Evolutionary conservation across 306 rosid genomes (phyloP), one percentile per base, ranked within the genome.

Genomic region (Prunus dulcis): DNA sequence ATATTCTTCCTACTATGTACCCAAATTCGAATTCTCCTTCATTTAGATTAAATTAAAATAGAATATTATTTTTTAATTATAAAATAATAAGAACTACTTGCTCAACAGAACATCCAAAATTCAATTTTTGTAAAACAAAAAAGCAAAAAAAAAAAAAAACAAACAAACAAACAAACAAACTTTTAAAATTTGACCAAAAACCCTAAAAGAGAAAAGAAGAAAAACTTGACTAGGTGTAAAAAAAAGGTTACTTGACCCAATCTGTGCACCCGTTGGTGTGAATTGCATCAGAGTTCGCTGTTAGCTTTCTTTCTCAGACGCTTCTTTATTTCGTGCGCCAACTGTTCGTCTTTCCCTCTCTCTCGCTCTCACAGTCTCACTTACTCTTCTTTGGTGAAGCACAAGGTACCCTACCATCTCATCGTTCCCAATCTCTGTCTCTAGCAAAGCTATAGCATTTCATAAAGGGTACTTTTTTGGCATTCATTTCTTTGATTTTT

Each of bases 291-390:
- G 62, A 56, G 69, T 63, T 64, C 79, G 50, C 74, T 56, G 67
- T 84, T 79, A 34, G 81, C 91, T 85, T 72, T 85, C 80, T 45
- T 77, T 6, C 64, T 32, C n/a, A 64, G 51, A 65, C 75, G 46
- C 82, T 67, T 56, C 55, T 64, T 50, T 19, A 73, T 82, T 22
- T 66, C 34, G 82, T 81, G 79, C 80, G 76, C 74, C 30, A 81
- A 81, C 87, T 81, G 84, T 83, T 83, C 78, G 20, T 77, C 74
- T 68, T 38, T 58, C 77, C 57, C 80, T 27, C 30, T 23, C 69
- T 12, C 47, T 17, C 14, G 23, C 73, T 18, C 34, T 15, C 67
- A 9, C 67, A 3, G 51, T 4, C 32, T 9, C 53, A 5, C 77
- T 41, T 50, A 11, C 62, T 45, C 61, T 63, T 30, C 3, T 2